A percentile compares a stretch with the other conserved stretches of the same genome.
Conservation (phyloP, 192 early-diverging fungal species). For the Borealophlyctis nickersoniae region DNA sequence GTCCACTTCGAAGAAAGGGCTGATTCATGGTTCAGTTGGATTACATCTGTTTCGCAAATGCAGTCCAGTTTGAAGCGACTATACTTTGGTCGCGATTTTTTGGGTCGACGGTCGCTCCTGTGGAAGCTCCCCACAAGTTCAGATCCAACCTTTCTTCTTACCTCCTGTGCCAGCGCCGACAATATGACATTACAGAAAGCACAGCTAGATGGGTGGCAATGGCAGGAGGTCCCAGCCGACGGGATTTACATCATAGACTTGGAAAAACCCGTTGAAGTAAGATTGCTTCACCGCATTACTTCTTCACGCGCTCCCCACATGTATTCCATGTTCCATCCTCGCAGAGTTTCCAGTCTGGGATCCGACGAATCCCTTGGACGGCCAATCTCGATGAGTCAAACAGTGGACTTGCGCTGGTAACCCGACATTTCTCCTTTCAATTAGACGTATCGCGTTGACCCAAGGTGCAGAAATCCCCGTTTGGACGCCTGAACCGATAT, state of each 20-base stretch:
- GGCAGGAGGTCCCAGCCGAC: constrained; percentile 77
- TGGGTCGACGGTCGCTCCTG: constrained; percentile 80
- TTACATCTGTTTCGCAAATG: not conserved
- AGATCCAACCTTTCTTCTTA: constrained; percentile 19
- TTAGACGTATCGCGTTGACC: too few species aligned
- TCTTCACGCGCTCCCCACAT: too few species aligned
- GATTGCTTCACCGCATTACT: too few species aligned
- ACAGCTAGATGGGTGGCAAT: constrained; percentile 65
- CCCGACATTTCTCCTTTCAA: too few species aligned
- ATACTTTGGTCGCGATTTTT: constrained; percentile 82
- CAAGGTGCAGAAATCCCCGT: constrained; percentile 4
- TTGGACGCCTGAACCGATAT: constrained; percentile 9
- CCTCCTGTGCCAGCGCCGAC: constrained; percentile 21
- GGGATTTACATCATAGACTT: constrained; percentile 71
- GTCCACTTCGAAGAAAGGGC: not conserved
- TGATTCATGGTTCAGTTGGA: not conserved
- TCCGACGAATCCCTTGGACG: too few species aligned
- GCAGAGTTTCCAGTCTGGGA: too few species aligned
- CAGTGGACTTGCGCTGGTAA: too few species aligned
- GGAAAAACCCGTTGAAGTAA: not conserved
- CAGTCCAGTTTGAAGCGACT: constrained; percentile 33
- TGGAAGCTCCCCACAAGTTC: constrained; percentile 45
- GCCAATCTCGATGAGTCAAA: too few species aligned
- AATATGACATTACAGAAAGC: constrained; percentile 62
- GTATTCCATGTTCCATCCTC: too few species aligned